phyloP scores from a whole-genome alignment of 768 basidiomycete genomes.

The Terana coerulea region DNA sequence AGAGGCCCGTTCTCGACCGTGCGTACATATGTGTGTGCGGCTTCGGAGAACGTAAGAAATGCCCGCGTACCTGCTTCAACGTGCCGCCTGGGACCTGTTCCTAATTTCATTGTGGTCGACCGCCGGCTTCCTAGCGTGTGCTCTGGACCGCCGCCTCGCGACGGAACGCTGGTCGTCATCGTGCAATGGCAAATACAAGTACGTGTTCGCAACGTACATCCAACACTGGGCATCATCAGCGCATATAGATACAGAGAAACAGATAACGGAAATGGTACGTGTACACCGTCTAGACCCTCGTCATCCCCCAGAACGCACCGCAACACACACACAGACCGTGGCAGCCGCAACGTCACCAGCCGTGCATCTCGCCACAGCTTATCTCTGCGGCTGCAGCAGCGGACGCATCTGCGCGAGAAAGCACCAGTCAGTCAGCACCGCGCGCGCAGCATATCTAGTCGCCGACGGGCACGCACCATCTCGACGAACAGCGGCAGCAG shows the following conservation, averaged over 20 bases:
- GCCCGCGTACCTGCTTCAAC: too few species aligned
- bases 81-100: too few species aligned
- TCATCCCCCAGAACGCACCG: neutral
- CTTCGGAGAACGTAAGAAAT: too few species aligned
- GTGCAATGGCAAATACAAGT: too few species aligned
- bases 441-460: neutral
- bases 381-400: constrained; percentile 32
- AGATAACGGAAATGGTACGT: neutral
- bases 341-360: neutral
- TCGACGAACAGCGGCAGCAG: constrained; percentile 89
- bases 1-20: too few species aligned
- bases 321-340: too few species aligned
- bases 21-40: too few species aligned
- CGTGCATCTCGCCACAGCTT: neutral
- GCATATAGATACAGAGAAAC: neutral
- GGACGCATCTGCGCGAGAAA: constrained; percentile 32
- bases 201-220: neutral
- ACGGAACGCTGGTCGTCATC: too few species aligned
- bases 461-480: constrained; percentile 54
- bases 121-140: too few species aligned
- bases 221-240: neutral
- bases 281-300: neutral
- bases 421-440: neutral
- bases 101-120: too few species aligned
- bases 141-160: too few species aligned